phyloP scores from a whole-genome alignment of 176 grass and related monocot species.

The Ensete ventricosum region DNA sequence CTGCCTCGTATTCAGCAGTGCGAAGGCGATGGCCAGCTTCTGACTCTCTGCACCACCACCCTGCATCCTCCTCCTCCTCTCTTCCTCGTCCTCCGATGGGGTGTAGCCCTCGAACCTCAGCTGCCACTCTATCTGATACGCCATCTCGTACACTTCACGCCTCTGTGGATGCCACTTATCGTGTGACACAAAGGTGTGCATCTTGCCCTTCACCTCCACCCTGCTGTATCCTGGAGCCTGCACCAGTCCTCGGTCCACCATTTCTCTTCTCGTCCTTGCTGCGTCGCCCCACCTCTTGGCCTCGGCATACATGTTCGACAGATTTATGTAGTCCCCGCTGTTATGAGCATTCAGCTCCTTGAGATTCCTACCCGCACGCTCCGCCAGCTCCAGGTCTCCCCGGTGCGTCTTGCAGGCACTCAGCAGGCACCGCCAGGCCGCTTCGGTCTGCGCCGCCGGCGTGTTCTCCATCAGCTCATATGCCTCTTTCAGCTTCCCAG shows the following conservation, averaged over 20 bases:
- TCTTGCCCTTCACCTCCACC: slow-evolving; percentile 58
- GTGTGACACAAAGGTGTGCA: slow-evolving; percentile 66
- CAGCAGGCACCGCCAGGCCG: slow-evolving; percentile 59
- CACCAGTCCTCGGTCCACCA: slow-evolving; percentile 30
- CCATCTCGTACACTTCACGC: slow-evolving; percentile 58
- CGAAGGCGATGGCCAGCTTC: slow-evolving; percentile 84
- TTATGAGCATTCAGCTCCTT: slow-evolving; percentile 25
- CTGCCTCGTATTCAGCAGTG: slow-evolving; percentile 41
- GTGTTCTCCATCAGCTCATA: slow-evolving; percentile 42
- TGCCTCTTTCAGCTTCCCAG: slow-evolving; percentile 48
- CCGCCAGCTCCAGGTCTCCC: slow-evolving; percentile 37
- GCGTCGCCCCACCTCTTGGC: slow-evolving; percentile 28
- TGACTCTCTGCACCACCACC: slow-evolving; percentile 37
- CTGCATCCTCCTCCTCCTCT: slow-evolving; percentile 34
- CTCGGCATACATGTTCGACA: slow-evolving; percentile 55
- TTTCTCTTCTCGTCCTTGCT: slow-evolving; percentile 29
- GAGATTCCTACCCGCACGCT: slow-evolving; percentile 28
- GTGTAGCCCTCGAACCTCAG: slow-evolving; percentile 49
- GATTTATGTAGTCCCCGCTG: slow-evolving; percentile 56
- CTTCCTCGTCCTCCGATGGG: slow-evolving; percentile 39
- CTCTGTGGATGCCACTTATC: slow-evolving; percentile 49
- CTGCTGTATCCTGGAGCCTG: slow-evolving; percentile 44
- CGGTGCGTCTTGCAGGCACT: slow-evolving; percentile 56
- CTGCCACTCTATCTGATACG: slow-evolving; percentile 71
- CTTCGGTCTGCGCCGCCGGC: slow-evolving; percentile 41